Conservation (phyloP, 805 yeast genomes). For the Candida sonorensis region DNA sequence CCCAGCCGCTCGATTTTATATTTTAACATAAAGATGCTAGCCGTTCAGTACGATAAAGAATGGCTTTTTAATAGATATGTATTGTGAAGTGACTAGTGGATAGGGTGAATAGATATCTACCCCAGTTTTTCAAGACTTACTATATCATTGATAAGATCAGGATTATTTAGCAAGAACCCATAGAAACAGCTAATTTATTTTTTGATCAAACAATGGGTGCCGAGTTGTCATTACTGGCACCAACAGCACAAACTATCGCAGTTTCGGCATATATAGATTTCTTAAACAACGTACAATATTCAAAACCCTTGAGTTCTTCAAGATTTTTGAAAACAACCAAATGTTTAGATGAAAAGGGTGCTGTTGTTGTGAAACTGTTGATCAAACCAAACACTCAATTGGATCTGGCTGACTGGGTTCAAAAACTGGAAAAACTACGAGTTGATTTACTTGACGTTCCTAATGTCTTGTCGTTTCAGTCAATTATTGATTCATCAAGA, state of each 20-base stretch:
- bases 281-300: slow-evolving; percentile 66
- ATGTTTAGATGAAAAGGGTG: slow-evolving; percentile 68
- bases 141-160: no score
- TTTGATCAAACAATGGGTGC: slow-evolving; percentile 84
- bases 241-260: slow-evolving; percentile 88
- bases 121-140: no score
- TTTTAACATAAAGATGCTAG: no score
- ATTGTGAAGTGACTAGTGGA: no score
- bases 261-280: slow-evolving; percentile 84
- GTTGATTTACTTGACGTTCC: slow-evolving; percentile 40
- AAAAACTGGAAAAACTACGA: slow-evolving; percentile 29
- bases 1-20: no score
- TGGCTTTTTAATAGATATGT: no score
- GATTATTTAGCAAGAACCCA: no score
- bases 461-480: slow-evolving; percentile 64
- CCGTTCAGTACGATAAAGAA: no score
- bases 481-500: slow-evolving; percentile 78
- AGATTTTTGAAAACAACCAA: slow-evolving; percentile 81
- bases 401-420: slow-evolving; percentile 28
- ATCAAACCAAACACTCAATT: slow-evolving; percentile 55
- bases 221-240: slow-evolving; percentile 77
- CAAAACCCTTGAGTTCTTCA: slow-evolving; percentile 69
- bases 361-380: slow-evolving; percentile 71
- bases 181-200: no score
- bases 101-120: no score